Conservation (phyloP, 371 early-diverging fungal species). For the Cokeromyces recurvatus region DNA sequence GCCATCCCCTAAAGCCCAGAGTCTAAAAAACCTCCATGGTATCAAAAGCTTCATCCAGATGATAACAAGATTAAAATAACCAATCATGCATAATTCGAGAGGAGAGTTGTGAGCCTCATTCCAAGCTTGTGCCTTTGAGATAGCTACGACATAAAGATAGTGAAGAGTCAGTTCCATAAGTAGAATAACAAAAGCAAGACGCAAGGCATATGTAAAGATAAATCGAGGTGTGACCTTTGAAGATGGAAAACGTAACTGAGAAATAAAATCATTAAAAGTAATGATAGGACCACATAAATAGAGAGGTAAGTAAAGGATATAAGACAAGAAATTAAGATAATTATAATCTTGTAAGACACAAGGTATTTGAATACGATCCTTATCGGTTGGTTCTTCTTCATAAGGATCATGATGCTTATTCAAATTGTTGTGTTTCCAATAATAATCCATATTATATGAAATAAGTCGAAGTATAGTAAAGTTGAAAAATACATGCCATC, state of each 20-base stretch:
- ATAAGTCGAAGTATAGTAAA: slow-evolving; percentile 86
- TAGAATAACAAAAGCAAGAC: slow-evolving; percentile 49
- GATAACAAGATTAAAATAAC: slow-evolving; percentile 77
- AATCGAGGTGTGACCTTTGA: slow-evolving; percentile 33
- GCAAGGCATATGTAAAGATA: slow-evolving; percentile 40
- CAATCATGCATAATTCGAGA: slow-evolving; percentile 74
- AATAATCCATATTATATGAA: slow-evolving; percentile 89
- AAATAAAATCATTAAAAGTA: slow-evolving; percentile 86
- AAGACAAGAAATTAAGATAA: slow-evolving; percentile 70
- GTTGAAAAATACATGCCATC: slow-evolving; percentile 92
- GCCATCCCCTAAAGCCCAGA: slow-evolving; percentile 90
- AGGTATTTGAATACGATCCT: slow-evolving; percentile 56
- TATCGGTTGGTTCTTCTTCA: slow-evolving; percentile 36
- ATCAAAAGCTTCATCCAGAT: slow-evolving; percentile 90
- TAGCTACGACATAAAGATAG: slow-evolving; percentile 79
- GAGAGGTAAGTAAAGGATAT: slow-evolving; percentile 84
- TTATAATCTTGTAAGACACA: slow-evolving; percentile 63
- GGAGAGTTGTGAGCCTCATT: slow-evolving; percentile 51
- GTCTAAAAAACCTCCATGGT: slow-evolving; percentile 92
- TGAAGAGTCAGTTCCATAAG: slow-evolving; percentile 86
- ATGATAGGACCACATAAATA: slow-evolving; percentile 95
- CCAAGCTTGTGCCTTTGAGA: slow-evolving; percentile 82
- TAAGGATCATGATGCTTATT: too few species aligned
- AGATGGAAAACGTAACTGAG: slow-evolving; percentile 68
- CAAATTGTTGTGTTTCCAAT: slow-evolving; percentile 52